phyloP scores from a whole-genome alignment of 2,329 filamentous ascomycete species.

The Penicillium sp. region DNA sequence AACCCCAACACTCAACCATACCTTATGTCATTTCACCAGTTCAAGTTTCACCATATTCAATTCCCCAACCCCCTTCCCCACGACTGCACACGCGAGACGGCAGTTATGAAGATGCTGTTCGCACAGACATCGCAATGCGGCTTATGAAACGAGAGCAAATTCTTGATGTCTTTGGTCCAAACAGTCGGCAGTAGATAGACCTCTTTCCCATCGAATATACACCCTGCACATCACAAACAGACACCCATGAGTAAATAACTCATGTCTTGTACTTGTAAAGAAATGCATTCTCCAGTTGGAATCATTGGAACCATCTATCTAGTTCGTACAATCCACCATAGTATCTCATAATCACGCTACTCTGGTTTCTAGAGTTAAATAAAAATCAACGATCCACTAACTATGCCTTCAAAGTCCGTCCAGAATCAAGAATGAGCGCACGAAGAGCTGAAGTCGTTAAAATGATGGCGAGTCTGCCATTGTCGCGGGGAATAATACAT shows the following conservation, averaged over 20 bases:
- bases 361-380: no score
- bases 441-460: neutral
- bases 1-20: constrained; percentile 8
- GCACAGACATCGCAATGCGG: constrained; percentile 27
- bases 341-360: no score
- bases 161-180: constrained; percentile 21
- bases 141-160: constrained; percentile 23
- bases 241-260: neutral
- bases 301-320: neutral
- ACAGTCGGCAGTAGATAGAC: constrained; percentile 38
- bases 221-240: constrained; percentile 23
- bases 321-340: no score
- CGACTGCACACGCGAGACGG: constrained; percentile 26
- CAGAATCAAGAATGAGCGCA: neutral
- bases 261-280: constrained; percentile 1
- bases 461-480: neutral
- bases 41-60: constrained; percentile 3
- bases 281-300: neutral
- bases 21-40: neutral
- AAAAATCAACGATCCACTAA: no score
- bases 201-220: constrained; percentile 33
- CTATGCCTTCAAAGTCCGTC: neutral
- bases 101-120: constrained; percentile 30
- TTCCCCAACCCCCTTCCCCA: constrained; percentile 16
- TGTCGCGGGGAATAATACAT: neutral